Conservation (phyloP, 2,329 filamentous ascomycete species). For the Lachnellula occidentalis region DNA sequence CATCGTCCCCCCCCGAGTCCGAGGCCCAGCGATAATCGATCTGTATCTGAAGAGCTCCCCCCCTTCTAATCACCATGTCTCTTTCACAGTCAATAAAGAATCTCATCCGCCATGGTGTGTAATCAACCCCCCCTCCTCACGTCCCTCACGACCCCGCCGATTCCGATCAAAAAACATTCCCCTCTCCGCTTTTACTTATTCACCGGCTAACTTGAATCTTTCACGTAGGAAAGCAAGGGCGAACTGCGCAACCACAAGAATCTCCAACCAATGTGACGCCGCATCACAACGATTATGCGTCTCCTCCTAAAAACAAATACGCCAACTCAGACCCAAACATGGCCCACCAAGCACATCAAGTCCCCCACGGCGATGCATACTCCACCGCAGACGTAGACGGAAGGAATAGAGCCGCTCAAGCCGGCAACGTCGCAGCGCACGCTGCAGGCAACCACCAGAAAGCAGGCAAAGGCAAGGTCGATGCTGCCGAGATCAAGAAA, state of each 20-base stretch:
- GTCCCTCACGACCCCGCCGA: neutral
- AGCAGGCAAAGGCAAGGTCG: constrained; percentile 37
- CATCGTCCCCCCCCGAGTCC: neutral
- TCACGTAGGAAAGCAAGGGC: constrained; percentile 74
- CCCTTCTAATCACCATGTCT: constrained; percentile 45
- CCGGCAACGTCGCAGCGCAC: constrained; percentile 58
- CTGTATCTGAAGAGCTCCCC: neutral
- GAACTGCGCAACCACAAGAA: constrained; percentile 55
- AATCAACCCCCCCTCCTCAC: constrained; percentile 1
- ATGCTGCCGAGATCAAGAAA: constrained; percentile 70
- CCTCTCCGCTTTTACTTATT: constrained; percentile 4
- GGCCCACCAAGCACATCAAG: constrained; percentile 47
- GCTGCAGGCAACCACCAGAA: constrained; percentile 53
- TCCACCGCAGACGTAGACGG: constrained; percentile 55
- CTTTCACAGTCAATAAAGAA: constrained; percentile 96
- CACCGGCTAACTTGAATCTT: constrained; percentile 29
- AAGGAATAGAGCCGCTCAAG: constrained; percentile 64
- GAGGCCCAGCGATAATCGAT: neutral
- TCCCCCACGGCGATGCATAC: constrained; percentile 50
- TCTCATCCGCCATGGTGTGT: constrained; percentile 84
- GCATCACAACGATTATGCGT: constrained; percentile 45
- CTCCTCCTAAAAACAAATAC: constrained; percentile 45
- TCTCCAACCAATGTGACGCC: constrained; percentile 56
- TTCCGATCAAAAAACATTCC: neutral
- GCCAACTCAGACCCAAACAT: constrained; percentile 57